A percentile compares a stretch with the other conserved stretches of the same genome.
Evolutionary conservation across 2,329 filamentous ascomycete genomes (phyloP).

Genomic region (Sporothrix brunneoviolacea): DNA sequence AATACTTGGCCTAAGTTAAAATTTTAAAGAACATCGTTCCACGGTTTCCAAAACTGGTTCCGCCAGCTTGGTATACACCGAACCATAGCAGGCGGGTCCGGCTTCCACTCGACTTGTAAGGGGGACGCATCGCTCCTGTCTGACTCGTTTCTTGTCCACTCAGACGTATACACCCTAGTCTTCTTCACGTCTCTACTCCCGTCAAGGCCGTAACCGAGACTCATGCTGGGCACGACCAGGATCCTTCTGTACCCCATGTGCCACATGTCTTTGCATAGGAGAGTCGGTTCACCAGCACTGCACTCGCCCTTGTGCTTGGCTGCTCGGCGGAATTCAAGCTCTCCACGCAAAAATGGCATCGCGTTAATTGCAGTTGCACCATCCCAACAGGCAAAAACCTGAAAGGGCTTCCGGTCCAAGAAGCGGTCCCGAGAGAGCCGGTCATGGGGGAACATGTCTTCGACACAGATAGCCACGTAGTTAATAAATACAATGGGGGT

Average conservation of each 20-base stretch:
- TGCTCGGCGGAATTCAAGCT: conserved; percentile 1
- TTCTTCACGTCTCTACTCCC: background rate
- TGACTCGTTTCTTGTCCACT: background rate
- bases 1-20: too few relatives aligned
- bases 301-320: background rate
- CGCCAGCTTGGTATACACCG: conserved; percentile 4
- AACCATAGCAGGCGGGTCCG: background rate
- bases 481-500: background rate
- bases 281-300: background rate
- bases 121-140: background rate
- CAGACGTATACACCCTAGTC: background rate
- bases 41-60: conserved; percentile 2
- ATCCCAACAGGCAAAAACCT: conserved; percentile 4
- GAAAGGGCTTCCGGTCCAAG: background rate
- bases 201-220: background rate
- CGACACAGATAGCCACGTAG: conserved; percentile 1
- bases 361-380: background rate
- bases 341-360: background rate
- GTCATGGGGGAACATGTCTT: background rate
- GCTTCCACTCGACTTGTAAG: background rate
- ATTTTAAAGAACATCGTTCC: too few relatives aligned
- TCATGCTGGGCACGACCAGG: background rate
- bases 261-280: conserved; percentile 4
- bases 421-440: background rate
- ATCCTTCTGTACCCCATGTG: background rate